These are phyloP conservation scores for Termitomyces bulborhizus DNA, from an alignment of 768 basidiomycete species.

Conservation along the genomic window DNA sequence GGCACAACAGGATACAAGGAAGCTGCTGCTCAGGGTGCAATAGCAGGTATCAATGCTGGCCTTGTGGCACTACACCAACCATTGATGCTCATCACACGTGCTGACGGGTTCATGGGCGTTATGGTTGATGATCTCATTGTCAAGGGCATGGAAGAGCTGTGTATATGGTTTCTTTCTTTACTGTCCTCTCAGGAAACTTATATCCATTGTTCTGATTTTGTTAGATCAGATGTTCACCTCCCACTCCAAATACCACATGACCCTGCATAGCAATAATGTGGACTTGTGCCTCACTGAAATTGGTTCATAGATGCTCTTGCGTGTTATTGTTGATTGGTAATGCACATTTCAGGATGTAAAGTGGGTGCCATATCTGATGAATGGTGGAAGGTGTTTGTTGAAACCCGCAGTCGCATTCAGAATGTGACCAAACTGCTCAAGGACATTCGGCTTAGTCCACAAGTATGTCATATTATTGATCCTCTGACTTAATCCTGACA, in stretches of 20 bases:
- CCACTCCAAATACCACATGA: constrained; percentile 86
- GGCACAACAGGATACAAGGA: constrained; percentile 95
- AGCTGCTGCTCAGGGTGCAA: constrained; percentile 84
- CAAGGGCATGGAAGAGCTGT: constrained; percentile 89
- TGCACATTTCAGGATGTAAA: constrained; percentile 26
- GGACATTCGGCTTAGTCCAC: constrained; percentile 33
- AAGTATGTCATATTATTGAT: constrained; percentile 20
- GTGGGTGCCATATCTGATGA: constrained; percentile 40
- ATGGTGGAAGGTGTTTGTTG: constrained; percentile 35
- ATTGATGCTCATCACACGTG: constrained; percentile 66
- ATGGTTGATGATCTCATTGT: constrained; percentile 89
- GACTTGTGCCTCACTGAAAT: constrained; percentile 76
- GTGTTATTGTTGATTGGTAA: not conserved
- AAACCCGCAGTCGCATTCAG: constrained; percentile 24
- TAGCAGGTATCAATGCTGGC: constrained; percentile 88
- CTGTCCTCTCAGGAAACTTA: not conserved
- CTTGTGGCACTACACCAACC: constrained; percentile 50
- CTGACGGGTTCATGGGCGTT: constrained; percentile 83
- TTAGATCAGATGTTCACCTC: constrained; percentile 93
- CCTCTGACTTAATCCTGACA: not conserved
- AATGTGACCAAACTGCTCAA: constrained; percentile 32
- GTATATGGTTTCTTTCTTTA: constrained; percentile 37
- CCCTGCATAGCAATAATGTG: constrained; percentile 84
- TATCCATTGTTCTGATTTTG: constrained; percentile 6
- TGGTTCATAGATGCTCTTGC: constrained; percentile 32